A percentile compares a stretch with the other conserved stretches of the same genome.
These are phyloP conservation scores for Xylariaceae sp. DNA, from an alignment of 2,329 filamentous ascomycete genomes.

Conservation along the genomic window DNA sequence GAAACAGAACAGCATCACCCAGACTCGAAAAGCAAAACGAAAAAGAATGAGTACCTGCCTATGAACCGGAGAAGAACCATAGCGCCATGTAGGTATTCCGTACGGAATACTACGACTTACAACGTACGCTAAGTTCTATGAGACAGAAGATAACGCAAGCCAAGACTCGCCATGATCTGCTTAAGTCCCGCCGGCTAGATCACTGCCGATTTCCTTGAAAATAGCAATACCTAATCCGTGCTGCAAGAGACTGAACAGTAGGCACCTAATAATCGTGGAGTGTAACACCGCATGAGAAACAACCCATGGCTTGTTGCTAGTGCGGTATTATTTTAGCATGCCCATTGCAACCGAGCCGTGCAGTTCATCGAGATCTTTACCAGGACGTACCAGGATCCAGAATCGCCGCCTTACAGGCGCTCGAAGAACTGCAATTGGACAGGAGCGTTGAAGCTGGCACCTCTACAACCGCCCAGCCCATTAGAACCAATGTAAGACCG, in stretches of 20 bases:
- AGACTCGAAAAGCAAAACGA: constrained; percentile 15
- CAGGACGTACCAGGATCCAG: constrained; percentile 9
- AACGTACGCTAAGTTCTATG: neutral
- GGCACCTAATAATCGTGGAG: constrained; percentile 3
- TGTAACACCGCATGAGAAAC: constrained; percentile 13
- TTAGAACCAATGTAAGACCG: neutral
- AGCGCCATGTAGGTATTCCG: neutral
- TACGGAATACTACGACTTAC: neutral
- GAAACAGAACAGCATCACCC: neutral
- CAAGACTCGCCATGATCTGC: constrained; percentile 10
- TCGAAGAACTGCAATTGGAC: neutral
- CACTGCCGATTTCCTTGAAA: constrained; percentile 16
- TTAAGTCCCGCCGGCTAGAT: constrained; percentile 4
- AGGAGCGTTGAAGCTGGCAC: constrained; percentile 4
- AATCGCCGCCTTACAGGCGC: constrained; percentile 2
- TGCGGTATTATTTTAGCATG: constrained; percentile 2
- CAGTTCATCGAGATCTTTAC: constrained; percentile 8
- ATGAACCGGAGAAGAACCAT: neutral
- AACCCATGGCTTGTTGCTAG: neutral
- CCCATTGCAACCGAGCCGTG: constrained; percentile 11
- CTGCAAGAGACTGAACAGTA: constrained; percentile 13
- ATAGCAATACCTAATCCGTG: constrained; percentile 2
- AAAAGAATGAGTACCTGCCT: neutral
- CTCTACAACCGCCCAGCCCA: neutral
- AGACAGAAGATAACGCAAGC: constrained; percentile 14